These are phyloP conservation scores for Saitozyma sp. DNA, from an alignment of 768 basidiomycete genomes.

Conservation along the genomic window DNA sequence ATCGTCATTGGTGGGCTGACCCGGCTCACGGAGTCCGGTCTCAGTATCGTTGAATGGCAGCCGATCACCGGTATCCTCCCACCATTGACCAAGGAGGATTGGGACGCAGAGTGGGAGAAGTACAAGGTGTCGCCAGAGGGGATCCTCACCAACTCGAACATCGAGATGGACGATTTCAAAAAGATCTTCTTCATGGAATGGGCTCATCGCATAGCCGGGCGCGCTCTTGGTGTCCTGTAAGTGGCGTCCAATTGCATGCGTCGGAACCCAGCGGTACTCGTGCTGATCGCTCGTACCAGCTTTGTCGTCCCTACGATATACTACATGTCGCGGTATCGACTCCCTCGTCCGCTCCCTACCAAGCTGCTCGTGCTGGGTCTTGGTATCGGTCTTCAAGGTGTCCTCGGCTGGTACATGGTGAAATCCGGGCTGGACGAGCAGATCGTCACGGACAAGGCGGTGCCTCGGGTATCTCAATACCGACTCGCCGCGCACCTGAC, in stretches of 20 bases:
- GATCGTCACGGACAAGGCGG: conserved; percentile 73
- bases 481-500: conserved; percentile 91
- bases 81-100: conserved; percentile 71
- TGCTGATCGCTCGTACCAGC: conserved; percentile 43
- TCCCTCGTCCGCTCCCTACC: conserved; percentile 64
- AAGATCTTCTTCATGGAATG: conserved; percentile 98
- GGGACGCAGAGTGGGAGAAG: conserved; percentile 87
- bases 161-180: conserved; percentile 88
- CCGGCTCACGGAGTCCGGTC: conserved; percentile 91
- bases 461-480: conserved; percentile 95
- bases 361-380: conserved; percentile 71
- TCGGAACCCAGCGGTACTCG: conserved; percentile 32
- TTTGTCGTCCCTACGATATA: conserved; percentile 84
- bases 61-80: conserved; percentile 87
- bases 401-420: conserved; percentile 99
- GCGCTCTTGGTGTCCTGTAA: conserved; percentile 58
- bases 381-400: conserved; percentile 86
- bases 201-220: conserved; percentile 89
- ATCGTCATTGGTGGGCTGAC: conserved; percentile 96
- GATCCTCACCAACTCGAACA: conserved; percentile 87
- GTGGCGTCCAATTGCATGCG: conserved; percentile 57
- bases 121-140: conserved; percentile 92
- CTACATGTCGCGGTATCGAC: conserved; percentile 69
- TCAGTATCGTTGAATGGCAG: conserved; percentile 97
- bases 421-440: conserved; percentile 88